These are phyloP conservation scores for Buxus sempervirens DNA, from an alignment of 164 flowering plant genomes.

Conservation along the genomic window DNA sequence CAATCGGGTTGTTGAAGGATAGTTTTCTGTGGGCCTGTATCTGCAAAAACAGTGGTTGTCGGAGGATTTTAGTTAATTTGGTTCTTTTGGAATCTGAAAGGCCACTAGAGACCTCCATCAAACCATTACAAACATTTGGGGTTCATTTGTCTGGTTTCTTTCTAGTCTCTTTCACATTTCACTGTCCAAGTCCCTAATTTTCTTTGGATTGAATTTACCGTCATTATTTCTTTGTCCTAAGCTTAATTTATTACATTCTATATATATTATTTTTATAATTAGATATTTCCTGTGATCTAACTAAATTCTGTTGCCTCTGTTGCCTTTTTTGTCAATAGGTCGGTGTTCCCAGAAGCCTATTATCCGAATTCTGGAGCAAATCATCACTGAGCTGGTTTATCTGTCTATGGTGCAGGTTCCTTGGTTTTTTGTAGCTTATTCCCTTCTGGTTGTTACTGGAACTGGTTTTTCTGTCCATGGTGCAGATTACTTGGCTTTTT, in stretches of 20 bases:
- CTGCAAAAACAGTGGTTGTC: conserved; percentile 1
- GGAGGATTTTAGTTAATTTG: neutral
- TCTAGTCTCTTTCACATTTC: conserved; percentile 36
- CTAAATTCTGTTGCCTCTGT: conserved; percentile 28
- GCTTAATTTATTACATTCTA: conserved; percentile 29
- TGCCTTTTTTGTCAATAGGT: conserved; percentile 47
- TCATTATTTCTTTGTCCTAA: conserved; percentile 21
- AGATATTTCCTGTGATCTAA: conserved; percentile 62
- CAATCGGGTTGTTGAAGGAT: neutral
- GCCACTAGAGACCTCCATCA: conserved; percentile 1
- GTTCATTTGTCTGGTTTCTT: conserved; percentile 25
- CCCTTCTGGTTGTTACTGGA: conserved; percentile 23
- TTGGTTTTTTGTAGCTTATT: too few relatives aligned
- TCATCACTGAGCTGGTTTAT: conserved; percentile 21
- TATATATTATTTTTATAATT: conserved; percentile 27
- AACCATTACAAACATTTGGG: conserved; percentile 15
- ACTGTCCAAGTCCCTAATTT: conserved; percentile 31
- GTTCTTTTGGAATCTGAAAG: conserved; percentile 7
- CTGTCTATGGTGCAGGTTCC: conserved; percentile 25
- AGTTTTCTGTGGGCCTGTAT: conserved; percentile 7
- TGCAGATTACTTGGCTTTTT: conserved; percentile 29
- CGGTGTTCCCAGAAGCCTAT: conserved; percentile 49
- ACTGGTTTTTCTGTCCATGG: conserved; percentile 19
- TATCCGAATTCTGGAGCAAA: conserved; percentile 33
- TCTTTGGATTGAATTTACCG: conserved; percentile 19